phyloP scores from a whole-genome alignment of 1,284 basidiomycete species.

The Sanghuangporus sanghuang region DNA sequence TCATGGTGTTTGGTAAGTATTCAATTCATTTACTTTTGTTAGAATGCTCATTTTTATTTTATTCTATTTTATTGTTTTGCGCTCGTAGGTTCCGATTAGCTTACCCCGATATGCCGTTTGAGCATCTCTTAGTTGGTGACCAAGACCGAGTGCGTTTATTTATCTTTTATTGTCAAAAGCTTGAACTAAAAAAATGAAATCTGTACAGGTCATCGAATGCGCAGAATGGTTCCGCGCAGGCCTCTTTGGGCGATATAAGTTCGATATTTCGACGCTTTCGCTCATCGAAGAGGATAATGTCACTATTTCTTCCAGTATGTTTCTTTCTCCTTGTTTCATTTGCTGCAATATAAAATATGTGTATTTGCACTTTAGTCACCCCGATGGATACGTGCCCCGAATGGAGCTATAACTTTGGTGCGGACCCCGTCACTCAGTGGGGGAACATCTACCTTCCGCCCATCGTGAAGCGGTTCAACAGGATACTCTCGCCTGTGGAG shows the following conservation, averaged over 20 bases:
- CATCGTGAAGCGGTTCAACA: slow-evolving; percentile 34
- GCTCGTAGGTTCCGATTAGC: slow-evolving; percentile 30
- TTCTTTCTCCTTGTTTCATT: slow-evolving; percentile 22
- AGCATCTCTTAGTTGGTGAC: slow-evolving; percentile 35
- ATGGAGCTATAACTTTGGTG: slow-evolving; percentile 36
- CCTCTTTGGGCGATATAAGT: slow-evolving; percentile 35
- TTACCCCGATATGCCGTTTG: slow-evolving; percentile 34
- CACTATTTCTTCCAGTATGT: slow-evolving; percentile 40
- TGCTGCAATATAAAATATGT: neutral
- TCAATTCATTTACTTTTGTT: neutral
- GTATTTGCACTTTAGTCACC: neutral
- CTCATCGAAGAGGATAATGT: slow-evolving; percentile 34
- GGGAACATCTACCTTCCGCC: slow-evolving; percentile 33
- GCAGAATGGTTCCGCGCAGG: slow-evolving; percentile 41
- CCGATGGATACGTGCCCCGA: slow-evolving; percentile 33
- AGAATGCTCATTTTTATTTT: neutral
- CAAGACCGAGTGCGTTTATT: slow-evolving; percentile 33
- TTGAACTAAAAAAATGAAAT: neutral
- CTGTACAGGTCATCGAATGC: slow-evolving; percentile 32
- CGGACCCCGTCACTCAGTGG: slow-evolving; percentile 34
- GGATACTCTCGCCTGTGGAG: slow-evolving; percentile 30
- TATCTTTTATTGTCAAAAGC: neutral
- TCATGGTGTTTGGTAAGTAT: slow-evolving; percentile 36
- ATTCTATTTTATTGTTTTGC: neutral
- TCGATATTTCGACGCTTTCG: slow-evolving; percentile 29